Percentiles rank a stretch among this genome's conserved stretches.
Conservation (phyloP, 2,329 filamentous ascomycete species). For the Balansia obtecta region DNA sequence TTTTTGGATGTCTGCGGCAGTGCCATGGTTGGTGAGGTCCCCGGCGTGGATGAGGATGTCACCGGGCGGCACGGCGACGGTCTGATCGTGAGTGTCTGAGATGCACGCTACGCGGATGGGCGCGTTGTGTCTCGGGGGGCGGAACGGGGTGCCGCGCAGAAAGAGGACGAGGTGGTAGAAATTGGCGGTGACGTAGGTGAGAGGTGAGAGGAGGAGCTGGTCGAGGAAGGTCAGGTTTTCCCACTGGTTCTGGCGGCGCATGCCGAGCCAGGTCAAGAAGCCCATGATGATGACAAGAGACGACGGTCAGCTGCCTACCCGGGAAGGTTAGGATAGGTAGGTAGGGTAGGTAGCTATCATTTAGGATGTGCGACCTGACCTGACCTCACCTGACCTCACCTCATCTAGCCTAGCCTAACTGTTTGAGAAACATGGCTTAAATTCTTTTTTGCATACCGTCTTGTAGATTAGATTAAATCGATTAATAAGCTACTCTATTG, state of each 20-base stretch:
- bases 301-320: background rate
- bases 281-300: constrained; percentile 23
- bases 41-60: constrained; percentile 86
- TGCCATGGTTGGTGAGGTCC: constrained; percentile 67
- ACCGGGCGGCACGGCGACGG: constrained; percentile 52
- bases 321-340: background rate
- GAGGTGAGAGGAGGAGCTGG: constrained; percentile 54
- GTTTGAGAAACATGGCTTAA: too few species aligned
- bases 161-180: constrained; percentile 52
- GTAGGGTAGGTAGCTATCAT: background rate
- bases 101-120: constrained; percentile 73
- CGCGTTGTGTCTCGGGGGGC: constrained; percentile 38
- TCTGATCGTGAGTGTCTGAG: constrained; percentile 72
- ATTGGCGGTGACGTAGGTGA: constrained; percentile 48
- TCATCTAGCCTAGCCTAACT: too few species aligned
- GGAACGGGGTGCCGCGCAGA: constrained; percentile 55
- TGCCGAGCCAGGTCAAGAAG: constrained; percentile 30
- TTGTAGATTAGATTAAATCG: too few species aligned
- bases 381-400: too few species aligned
- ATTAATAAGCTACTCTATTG: too few species aligned
- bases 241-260: constrained; percentile 35
- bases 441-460: too few species aligned
- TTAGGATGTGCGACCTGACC: too few species aligned
- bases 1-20: constrained; percentile 60
- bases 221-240: constrained; percentile 43